phyloP scores from a whole-genome alignment of 345 rosid species.

The Camelina sativa region DNA sequence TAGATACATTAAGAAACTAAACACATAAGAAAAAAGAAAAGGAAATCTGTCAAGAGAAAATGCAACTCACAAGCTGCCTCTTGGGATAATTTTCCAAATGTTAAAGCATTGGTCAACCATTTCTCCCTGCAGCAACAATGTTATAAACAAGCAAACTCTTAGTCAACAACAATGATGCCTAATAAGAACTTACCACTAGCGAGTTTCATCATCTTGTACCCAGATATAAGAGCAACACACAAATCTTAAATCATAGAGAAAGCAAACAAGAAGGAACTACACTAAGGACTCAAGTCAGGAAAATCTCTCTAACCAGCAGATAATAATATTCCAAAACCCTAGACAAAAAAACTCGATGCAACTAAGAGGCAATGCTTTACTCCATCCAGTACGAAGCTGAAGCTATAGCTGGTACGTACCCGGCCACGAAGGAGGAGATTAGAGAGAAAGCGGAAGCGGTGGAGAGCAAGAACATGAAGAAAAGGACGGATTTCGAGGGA shows the following conservation, averaged over 20 bases:
- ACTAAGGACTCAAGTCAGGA: background rate
- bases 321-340: conserved; percentile 6
- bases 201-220: conserved; percentile 14
- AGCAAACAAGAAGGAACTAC: background rate
- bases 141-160: conserved; percentile 17
- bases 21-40: conserved; percentile 26
- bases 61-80: conserved; percentile 72
- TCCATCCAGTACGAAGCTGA: conserved; percentile 5
- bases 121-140: conserved; percentile 63
- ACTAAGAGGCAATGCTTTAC: conserved; percentile 18
- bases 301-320: conserved; percentile 34
- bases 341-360: conserved; percentile 3
- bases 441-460: conserved; percentile 68
- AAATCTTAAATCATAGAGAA: conserved; percentile 2
- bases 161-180: conserved; percentile 1
- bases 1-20: conserved; percentile 4
- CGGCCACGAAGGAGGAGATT: conserved; percentile 52
- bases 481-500: conserved; percentile 68
- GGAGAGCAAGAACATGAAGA: conserved; percentile 59
- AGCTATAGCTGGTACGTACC: conserved; percentile 48
- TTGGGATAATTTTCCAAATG: conserved; percentile 52
- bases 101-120: conserved; percentile 55
- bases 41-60: conserved; percentile 2
- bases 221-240: conserved; percentile 6
- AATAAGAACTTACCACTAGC: no score